Evolutionary conservation across 2,329 filamentous ascomycete species (phyloP).

Genomic region (Monilinia aucupariae): DNA sequence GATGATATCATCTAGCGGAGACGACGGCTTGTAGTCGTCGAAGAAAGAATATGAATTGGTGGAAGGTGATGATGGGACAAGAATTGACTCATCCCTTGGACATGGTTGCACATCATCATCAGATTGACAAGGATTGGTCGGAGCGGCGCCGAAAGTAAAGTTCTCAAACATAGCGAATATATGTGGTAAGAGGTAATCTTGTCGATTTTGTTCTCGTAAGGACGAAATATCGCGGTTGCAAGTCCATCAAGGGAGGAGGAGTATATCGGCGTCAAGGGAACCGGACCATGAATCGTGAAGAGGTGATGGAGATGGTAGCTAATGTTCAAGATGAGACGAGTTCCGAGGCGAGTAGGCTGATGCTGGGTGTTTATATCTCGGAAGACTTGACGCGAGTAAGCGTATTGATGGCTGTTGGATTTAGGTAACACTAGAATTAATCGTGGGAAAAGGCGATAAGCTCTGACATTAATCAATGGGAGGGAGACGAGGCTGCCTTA

Average conservation of each 20-base stretch:
- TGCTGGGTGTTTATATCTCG: not conserved
- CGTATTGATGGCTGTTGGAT: not conserved
- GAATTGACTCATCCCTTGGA: conserved; percentile 12
- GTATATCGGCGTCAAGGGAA: not conserved
- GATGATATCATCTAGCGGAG: conserved; percentile 10
- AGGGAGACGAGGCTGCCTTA: not conserved
- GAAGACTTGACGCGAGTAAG: not conserved
- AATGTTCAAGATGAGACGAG: not conserved
- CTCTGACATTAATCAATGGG: not conserved
- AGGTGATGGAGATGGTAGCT: not conserved
- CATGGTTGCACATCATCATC: conserved; percentile 13
- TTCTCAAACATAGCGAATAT: conserved; percentile 11
- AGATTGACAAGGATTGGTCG: conserved; percentile 2
- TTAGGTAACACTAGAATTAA: not conserved
- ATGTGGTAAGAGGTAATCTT: not conserved
- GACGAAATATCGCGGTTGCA: not conserved
- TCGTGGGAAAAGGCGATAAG: not conserved
- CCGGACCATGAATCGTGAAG: not conserved
- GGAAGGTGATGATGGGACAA: not conserved
- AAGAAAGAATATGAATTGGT: conserved; percentile 3
- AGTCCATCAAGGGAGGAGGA: not conserved
- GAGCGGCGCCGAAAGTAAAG: conserved; percentile 16
- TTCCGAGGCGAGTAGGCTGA: not conserved
- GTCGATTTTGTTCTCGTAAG: not conserved
- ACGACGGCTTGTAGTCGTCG: not conserved